These are phyloP conservation scores for Cystobasidium pallidum DNA, from an alignment of 1,284 basidiomycete genomes.

Conservation along the genomic window DNA sequence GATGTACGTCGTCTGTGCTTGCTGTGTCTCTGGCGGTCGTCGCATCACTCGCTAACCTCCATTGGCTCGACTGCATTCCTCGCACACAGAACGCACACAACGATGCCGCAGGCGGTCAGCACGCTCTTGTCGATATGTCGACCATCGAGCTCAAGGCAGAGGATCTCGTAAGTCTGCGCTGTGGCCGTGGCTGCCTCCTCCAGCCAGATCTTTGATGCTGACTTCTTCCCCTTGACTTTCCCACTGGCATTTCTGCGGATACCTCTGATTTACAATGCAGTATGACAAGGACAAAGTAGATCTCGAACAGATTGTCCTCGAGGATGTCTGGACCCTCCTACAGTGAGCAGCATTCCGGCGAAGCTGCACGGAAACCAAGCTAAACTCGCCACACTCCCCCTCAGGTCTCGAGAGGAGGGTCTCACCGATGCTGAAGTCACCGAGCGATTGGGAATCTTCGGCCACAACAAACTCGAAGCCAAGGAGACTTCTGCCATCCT, in stretches of 20 bases:
- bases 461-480: slow-evolving; percentile 90
- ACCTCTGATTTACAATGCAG: not conserved
- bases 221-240: slow-evolving; percentile 8
- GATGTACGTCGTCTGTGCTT: slow-evolving; percentile 22
- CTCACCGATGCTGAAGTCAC: slow-evolving; percentile 72
- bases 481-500: slow-evolving; percentile 85
- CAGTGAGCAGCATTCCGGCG: slow-evolving; percentile 63
- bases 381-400: not conserved
- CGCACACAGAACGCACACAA: slow-evolving; percentile 45
- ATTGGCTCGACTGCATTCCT: not conserved
- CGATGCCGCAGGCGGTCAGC: slow-evolving; percentile 40
- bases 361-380: not conserved
- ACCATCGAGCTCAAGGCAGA: slow-evolving; percentile 84
- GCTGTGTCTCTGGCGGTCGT: not conserved
- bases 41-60: slow-evolving; percentile 2
- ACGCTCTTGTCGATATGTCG: slow-evolving; percentile 58
- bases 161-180: slow-evolving; percentile 64
- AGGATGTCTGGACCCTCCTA: slow-evolving; percentile 93
- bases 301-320: slow-evolving; percentile 93
- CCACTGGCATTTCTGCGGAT: not conserved
- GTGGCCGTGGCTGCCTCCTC: not conserved
- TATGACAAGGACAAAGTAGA: slow-evolving; percentile 99
- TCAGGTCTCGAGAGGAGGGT: slow-evolving; percentile 66
- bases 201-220: slow-evolving; percentile 2
- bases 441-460: slow-evolving; percentile 90